Conservation (phyloP, 2,329 filamentous ascomycete species). For the Trichoderma citrinoviride region DNA sequence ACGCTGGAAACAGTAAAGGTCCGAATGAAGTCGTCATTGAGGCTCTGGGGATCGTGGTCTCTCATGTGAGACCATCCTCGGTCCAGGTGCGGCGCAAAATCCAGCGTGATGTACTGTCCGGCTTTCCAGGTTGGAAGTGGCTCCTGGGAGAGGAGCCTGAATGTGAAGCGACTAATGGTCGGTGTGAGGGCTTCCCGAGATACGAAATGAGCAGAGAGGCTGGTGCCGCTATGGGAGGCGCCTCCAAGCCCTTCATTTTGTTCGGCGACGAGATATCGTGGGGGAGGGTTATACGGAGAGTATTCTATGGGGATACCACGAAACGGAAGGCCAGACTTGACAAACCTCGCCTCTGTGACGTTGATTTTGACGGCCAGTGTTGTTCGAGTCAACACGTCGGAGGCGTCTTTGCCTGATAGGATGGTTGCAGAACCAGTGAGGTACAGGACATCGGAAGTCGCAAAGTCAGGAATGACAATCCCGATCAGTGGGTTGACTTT, state of each 20-base stretch:
- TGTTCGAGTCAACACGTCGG: background rate
- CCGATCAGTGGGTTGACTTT: background rate
- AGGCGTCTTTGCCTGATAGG: background rate
- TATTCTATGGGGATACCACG: background rate
- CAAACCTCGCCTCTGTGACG: background rate
- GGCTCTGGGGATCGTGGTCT: conserved; percentile 71
- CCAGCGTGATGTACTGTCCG: conserved; percentile 64
- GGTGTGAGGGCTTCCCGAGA: conserved; percentile 63
- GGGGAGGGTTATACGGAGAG: conserved; percentile 32
- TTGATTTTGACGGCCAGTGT: background rate
- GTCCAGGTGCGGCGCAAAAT: conserved; percentile 67
- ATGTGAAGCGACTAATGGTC: conserved; percentile 62
- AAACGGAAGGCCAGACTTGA: background rate
- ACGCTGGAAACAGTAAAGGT: conserved; percentile 77
- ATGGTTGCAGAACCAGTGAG: background rate
- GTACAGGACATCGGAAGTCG: background rate
- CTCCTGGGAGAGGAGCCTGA: conserved; percentile 35
- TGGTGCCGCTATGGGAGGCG: background rate
- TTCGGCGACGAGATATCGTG: conserved; percentile 64
- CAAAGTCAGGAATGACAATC: background rate
- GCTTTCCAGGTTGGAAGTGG: conserved; percentile 54
- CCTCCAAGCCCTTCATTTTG: conserved; percentile 29
- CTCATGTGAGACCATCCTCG: conserved; percentile 79
- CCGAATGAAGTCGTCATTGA: conserved; percentile 81
- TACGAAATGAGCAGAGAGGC: conserved; percentile 53